Evolutionary conservation across 768 basidiomycete species (phyloP).

Genomic region (Serendipita sp.): DNA sequence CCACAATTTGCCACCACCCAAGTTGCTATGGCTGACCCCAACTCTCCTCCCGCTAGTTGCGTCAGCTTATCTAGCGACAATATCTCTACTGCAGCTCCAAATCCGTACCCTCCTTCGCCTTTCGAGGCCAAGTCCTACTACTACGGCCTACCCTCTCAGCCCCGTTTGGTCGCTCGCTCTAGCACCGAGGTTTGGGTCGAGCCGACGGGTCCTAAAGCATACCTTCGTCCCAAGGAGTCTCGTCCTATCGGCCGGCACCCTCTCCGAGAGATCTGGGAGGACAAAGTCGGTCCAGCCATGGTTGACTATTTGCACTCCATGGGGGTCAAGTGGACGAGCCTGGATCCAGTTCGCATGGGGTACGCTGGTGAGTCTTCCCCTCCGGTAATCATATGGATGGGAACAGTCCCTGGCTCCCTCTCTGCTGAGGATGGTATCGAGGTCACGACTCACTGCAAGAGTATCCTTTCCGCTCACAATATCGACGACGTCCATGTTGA

Average conservation of each 20-base stretch:
- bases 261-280: conserved; percentile 13
- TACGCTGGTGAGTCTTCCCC: conserved; percentile 3
- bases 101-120: conserved; percentile 6
- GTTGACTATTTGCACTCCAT: conserved; percentile 10
- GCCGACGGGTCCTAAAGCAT: conserved; percentile 17
- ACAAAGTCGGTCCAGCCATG: conserved; percentile 10
- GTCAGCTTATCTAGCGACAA: no score
- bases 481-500: conserved; percentile 10
- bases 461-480: conserved; percentile 1
- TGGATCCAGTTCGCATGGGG: conserved; percentile 14
- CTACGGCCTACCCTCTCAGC: conserved; percentile 19
- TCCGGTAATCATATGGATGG: conserved; percentile 10
- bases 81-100: no score
- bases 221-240: conserved; percentile 14
- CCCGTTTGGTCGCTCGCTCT: conserved; percentile 18
- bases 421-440: conserved; percentile 7
- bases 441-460: conserved; percentile 5
- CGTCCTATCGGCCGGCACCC: conserved; percentile 15
- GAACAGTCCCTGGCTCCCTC: conserved; percentile 9
- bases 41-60: no score
- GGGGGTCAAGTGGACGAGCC: conserved; percentile 14
- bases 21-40: no score
- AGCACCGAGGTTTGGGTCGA: conserved; percentile 13
- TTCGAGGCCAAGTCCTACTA: conserved; percentile 17
- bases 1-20: no score